phyloP scores from a whole-genome alignment of 1,284 basidiomycete genomes.

The Apiotrichum akiyoshidainum region DNA sequence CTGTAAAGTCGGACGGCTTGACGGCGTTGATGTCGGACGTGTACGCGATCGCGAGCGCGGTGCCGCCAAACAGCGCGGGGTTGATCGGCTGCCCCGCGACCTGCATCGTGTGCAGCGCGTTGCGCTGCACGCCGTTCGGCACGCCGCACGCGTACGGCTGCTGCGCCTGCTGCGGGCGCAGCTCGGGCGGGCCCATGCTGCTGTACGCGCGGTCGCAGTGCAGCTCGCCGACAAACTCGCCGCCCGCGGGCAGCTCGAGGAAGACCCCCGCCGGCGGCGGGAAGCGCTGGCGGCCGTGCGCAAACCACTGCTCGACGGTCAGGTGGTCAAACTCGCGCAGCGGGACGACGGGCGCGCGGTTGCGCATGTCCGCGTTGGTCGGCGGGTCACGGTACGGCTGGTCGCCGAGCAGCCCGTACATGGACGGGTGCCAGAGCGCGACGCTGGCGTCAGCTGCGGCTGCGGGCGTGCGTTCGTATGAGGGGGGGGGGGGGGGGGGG shows the following conservation, averaged over 20 bases:
- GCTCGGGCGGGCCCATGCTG: background rate
- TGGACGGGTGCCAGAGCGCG: slow-evolving; percentile 10
- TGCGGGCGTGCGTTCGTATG: too few species aligned
- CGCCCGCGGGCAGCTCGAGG: slow-evolving; percentile 12
- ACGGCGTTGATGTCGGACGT: slow-evolving; percentile 35
- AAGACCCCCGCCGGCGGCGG: slow-evolving; percentile 2
- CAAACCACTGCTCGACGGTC: slow-evolving; percentile 58
- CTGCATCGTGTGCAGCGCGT: background rate
- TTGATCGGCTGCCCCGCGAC: background rate
- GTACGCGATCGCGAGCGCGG: slow-evolving; percentile 18
- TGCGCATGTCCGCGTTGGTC: background rate
- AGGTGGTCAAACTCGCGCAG: background rate
- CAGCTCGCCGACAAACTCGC: slow-evolving; percentile 9
- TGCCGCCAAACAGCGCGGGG: slow-evolving; percentile 10
- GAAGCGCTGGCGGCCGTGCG: slow-evolving; percentile 47
- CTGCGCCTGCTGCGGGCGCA: background rate
- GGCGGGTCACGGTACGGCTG: background rate
- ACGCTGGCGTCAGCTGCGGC: too few species aligned
- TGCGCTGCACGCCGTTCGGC: too few species aligned
- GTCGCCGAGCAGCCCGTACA: slow-evolving; percentile 5
- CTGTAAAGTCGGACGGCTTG: slow-evolving; percentile 62
- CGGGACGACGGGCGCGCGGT: background rate
- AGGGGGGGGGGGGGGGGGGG: too few species aligned
- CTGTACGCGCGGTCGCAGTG: slow-evolving; percentile 9
- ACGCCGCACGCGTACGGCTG: background rate